Percentiles rank a stretch among this genome's conserved stretches.
These are phyloP conservation scores for Desmodesmus armatus DNA, from an alignment of 139 green algal genomes.

Conservation along the genomic window DNA sequence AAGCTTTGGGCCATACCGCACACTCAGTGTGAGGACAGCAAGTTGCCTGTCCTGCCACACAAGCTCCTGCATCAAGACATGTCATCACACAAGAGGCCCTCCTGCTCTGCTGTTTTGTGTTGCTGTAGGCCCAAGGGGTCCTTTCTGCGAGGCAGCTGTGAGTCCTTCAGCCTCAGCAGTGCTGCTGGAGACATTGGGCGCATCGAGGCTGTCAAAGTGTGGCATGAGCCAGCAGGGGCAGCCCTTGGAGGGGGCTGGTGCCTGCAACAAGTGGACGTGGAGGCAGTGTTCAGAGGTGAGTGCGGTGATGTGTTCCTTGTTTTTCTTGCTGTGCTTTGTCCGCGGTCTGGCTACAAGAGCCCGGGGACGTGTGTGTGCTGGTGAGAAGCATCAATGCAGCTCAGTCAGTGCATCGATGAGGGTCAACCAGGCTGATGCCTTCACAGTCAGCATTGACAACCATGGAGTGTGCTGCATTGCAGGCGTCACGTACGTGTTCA, in stretches of 20 bases:
- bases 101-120: too few species aligned
- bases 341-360: neutral
- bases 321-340: neutral
- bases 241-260: constrained; percentile 27
- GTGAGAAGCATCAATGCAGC: too few species aligned
- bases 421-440: neutral
- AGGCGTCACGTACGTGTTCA: constrained; percentile 29
- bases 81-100: too few species aligned
- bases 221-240: constrained; percentile 23
- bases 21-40: too few species aligned
- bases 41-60: too few species aligned
- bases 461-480: neutral
- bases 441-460: neutral
- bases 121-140: neutral
- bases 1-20: too few species aligned
- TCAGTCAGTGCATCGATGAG: neutral
- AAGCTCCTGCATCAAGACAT: too few species aligned
- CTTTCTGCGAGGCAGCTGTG: neutral
- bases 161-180: constrained; percentile 1
- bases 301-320: neutral
- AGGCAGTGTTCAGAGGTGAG: constrained; percentile 18
- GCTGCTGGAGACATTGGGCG: neutral
- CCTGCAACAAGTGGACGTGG: neutral
- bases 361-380: neutral
- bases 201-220: neutral